Evolutionary conservation across 192 early-diverging fungal genomes (phyloP), one percentile per base, ranked within the genome.

Genomic region (Mortierella antarctica): DNA sequence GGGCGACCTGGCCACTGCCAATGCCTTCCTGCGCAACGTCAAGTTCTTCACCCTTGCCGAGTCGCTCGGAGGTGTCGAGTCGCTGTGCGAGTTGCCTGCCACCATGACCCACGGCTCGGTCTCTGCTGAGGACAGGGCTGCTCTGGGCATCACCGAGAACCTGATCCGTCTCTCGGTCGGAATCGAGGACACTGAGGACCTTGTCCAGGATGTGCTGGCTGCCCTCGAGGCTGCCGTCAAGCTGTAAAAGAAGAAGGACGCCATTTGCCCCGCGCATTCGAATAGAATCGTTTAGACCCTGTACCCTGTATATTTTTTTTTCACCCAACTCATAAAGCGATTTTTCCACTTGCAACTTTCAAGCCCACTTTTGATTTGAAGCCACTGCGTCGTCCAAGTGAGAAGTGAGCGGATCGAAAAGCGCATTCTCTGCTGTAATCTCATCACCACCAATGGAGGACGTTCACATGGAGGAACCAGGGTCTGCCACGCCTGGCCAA

Each of bases 81-180:
- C 91, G 44, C 86, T 99, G 72, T 94, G 94, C 46, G 97, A 98
- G 86, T 88, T 97, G 70, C 98, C 98, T 2, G 90, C 94, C 7
- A 88, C 94, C 61, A 99, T 99, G 97, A 99, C 98, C 17, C 98
- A 99, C 70, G 97, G 94, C 42, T 90, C 93, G 0, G 86, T 99
- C 70, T 90, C 91, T 7, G 90, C 94, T 57, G 98, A 96, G 83
- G 94, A 94, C 71, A 89, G 97, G 64, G 84, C 85, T 18, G 85
- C 84, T 41, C 82, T 99, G 41, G 98, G 97, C 49, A 95, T 98
- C 69, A 96, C 96, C 39, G 97, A 97, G 62, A 95, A 91, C 71
- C 90, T 99, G 57, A 94, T 99, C 76, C 89, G 98, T 60, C 74
- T 98, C 62, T 95, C 93, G 15, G 91, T 96, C n/a, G 98, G 98